Evolutionary conservation across 768 basidiomycete species (phyloP), one percentile per base, ranked within the genome.

Genomic region (Hygrophorus russula): DNA sequence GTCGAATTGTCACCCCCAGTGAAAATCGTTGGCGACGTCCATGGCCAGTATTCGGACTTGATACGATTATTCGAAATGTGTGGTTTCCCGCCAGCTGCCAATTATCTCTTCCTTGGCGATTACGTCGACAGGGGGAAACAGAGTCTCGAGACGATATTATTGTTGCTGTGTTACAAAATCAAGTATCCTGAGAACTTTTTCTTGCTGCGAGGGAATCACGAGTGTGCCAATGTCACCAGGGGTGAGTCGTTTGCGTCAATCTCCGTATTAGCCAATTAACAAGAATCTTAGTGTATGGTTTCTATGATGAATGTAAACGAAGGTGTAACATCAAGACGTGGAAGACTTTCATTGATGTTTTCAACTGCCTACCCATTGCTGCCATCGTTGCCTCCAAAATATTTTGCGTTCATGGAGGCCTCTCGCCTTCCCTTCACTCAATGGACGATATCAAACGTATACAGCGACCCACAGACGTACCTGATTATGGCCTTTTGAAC

Each of bases 151-250:
- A 98, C 96, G 12, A 98, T 99, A 58, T 78, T 98, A 18, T 77
- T 99, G 39, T 71, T 99, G 32, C 70, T 98, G 33, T 98, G 96
- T 64, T 98, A 97, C 79, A 99, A 99, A 73, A 89, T 99, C 70
- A 98, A 98, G 65, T 99, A 93, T 64, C 96, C 96, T 6, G 96
- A 99, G 68, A 98, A 98, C 68, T 98, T 99, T 69, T 98, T 98
- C 71, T 73, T 99, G 31, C 67, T 99, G 42, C 76, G 96, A 56
- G 96, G 96, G 34, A 99, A 99, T 62, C 96, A 99, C 61, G 96
- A 99, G 69, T 97, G 94, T 58, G 96, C 96, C 37, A 98, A 98
- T 57, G 96, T 99, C 42, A 99, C 96, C 43, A 73, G 96, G 80
- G 94, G 93, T 92, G 49, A 50, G 84, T 62, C 38, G 47, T 20